Evolutionary conservation across 2,329 filamentous ascomycete genomes (phyloP).

Genomic region (Clarireedia hainanense): DNA sequence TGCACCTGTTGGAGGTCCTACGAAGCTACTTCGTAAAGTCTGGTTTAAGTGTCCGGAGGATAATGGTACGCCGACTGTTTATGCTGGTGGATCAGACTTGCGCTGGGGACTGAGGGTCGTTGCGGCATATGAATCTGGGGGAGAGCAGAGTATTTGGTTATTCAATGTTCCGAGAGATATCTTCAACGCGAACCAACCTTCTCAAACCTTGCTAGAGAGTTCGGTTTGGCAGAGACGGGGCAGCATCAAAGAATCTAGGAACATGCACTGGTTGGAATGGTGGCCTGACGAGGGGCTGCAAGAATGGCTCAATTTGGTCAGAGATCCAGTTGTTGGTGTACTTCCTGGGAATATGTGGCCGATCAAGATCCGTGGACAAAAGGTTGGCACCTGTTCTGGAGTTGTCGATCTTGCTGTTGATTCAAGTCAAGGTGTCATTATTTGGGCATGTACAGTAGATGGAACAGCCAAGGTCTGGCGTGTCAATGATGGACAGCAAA

Average conservation of each 20-base stretch:
- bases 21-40: slow-evolving; percentile 50
- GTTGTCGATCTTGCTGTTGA: slow-evolving; percentile 44
- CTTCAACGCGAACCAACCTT: slow-evolving; percentile 33
- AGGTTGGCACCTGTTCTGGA: slow-evolving; percentile 37
- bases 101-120: slow-evolving; percentile 50
- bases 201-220: slow-evolving; percentile 5
- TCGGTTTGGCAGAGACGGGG: slow-evolving; percentile 9
- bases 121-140: slow-evolving; percentile 43
- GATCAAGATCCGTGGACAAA: slow-evolving; percentile 40
- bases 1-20: slow-evolving; percentile 46
- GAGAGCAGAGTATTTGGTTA: slow-evolving; percentile 41
- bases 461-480: slow-evolving; percentile 40
- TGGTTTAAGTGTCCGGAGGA: slow-evolving; percentile 36
- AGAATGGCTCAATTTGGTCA: slow-evolving; percentile 28
- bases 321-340: slow-evolving; percentile 15
- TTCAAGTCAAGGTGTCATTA: slow-evolving; percentile 35
- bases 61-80: slow-evolving; percentile 39
- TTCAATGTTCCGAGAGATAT: slow-evolving; percentile 54
- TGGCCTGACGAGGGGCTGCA: slow-evolving; percentile 32
- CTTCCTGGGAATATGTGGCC: slow-evolving; percentile 36
- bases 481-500: slow-evolving; percentile 29
- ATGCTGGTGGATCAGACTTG: slow-evolving; percentile 48
- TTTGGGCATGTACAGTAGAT: slow-evolving; percentile 44
- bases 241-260: slow-evolving; percentile 7
- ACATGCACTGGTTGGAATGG: slow-evolving; percentile 31